phyloP scores from a whole-genome alignment of 225 moss, liverwort and hornwort genomes.

The Pseudisothecium myosuroides region DNA sequence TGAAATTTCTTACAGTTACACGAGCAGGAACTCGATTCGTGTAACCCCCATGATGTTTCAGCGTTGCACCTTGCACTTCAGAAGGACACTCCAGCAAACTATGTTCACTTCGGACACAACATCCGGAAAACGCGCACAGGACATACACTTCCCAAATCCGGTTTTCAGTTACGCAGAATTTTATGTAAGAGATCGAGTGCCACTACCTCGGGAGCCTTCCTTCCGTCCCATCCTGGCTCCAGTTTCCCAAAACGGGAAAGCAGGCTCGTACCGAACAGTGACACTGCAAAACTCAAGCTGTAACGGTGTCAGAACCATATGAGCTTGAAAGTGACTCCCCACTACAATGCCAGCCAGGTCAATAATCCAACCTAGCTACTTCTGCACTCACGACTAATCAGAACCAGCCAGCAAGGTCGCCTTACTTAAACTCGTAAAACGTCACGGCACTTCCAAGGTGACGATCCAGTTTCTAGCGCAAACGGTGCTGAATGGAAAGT shows the following conservation, averaged over 20 bases:
- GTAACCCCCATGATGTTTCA: neutral
- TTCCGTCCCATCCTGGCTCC: neutral
- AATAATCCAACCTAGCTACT: neutral
- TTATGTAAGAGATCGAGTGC: neutral
- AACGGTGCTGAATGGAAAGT: neutral
- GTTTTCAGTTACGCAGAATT: neutral
- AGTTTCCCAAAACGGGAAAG: neutral
- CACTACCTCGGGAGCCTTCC: neutral
- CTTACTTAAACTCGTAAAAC: neutral
- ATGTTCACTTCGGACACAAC: neutral
- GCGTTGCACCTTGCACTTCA: neutral
- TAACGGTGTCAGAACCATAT: neutral
- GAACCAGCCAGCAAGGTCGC: neutral
- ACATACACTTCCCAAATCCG: neutral
- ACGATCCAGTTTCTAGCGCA: neutral
- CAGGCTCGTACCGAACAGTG: neutral
- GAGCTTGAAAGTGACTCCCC: neutral
- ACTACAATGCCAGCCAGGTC: neutral
- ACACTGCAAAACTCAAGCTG: constrained; percentile 5
- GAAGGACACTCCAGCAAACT: neutral
- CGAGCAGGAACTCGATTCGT: neutral
- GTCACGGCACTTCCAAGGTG: neutral
- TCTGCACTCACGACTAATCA: neutral
- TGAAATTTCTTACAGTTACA: too few relatives aligned
- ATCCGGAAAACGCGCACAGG: neutral